These are phyloP conservation scores for Termitomyces sp. DNA, from an alignment of 768 basidiomycete species.

Conservation along the genomic window DNA sequence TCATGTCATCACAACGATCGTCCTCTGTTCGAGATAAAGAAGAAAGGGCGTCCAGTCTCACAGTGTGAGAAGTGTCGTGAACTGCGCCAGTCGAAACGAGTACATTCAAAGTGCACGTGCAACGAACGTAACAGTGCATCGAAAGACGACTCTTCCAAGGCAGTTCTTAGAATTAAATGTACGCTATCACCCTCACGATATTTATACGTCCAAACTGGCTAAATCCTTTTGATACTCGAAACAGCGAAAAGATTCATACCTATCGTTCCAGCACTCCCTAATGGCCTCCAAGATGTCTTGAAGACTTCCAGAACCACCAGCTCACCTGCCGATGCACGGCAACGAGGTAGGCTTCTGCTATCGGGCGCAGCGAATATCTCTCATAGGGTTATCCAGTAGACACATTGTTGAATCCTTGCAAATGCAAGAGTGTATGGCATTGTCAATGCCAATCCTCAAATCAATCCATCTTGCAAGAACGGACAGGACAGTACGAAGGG, in stretches of 20 bases:
- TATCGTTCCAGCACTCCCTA: conserved; percentile 65
- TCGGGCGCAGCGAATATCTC: conserved; percentile 7
- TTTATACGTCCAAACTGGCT: neutral
- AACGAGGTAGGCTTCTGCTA: conserved; percentile 34
- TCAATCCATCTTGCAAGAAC: conserved; percentile 1
- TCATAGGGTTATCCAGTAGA: conserved; percentile 36
- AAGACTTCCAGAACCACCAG: conserved; percentile 21
- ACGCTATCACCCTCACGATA: conserved; percentile 4
- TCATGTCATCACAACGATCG: conserved; percentile 82
- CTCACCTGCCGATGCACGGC: conserved; percentile 37
- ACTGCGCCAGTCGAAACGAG: conserved; percentile 69
- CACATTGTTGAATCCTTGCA: conserved; percentile 58
- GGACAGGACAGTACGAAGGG: conserved; percentile 7
- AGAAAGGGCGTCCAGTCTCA: conserved; percentile 87
- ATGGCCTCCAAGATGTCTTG: conserved; percentile 59
- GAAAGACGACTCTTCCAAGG: conserved; percentile 20
- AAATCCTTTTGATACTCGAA: neutral
- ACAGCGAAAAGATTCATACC: conserved; percentile 66
- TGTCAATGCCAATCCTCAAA: conserved; percentile 39
- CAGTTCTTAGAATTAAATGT: conserved; percentile 37
- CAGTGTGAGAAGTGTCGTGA: conserved; percentile 86
- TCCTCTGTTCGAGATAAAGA: conserved; percentile 90
- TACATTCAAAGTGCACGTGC: conserved; percentile 82
- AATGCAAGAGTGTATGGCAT: conserved; percentile 47
- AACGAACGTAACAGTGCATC: conserved; percentile 31